phyloP scores from a whole-genome alignment of 768 basidiomycete species.

The Peribolospora kevripleyi region DNA sequence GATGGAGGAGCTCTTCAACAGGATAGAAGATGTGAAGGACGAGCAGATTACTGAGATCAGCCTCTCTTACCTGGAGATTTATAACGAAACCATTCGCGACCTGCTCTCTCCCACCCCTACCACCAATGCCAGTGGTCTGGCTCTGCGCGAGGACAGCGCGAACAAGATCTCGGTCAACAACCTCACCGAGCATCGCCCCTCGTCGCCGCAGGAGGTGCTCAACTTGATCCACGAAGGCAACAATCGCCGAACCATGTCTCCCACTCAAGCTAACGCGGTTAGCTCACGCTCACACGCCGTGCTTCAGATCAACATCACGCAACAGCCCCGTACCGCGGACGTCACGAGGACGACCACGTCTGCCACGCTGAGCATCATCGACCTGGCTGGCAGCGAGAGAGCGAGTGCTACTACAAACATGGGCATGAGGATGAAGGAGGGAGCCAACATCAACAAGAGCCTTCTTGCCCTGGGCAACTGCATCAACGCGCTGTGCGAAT shows the following conservation, averaged over 20 bases:
- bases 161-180: conserved; percentile 55
- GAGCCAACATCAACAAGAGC: conserved; percentile 97
- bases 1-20: conserved; percentile 87
- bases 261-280: conserved; percentile 86
- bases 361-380: conserved; percentile 89
- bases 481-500: conserved; percentile 93
- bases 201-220: conserved; percentile 75
- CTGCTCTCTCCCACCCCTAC: conserved; percentile 44
- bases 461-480: conserved; percentile 91
- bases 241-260: conserved; percentile 63
- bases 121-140: conserved; percentile 46
- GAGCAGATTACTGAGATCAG: conserved; percentile 47
- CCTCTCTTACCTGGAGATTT: conserved; percentile 93
- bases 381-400: conserved; percentile 88
- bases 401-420: conserved; percentile 91
- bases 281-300: conserved; percentile 96
- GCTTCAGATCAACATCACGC: conserved; percentile 76
- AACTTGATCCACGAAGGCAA: conserved; percentile 78
- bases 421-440: conserved; percentile 95
- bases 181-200: conserved; percentile 56
- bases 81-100: conserved; percentile 96
- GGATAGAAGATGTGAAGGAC: conserved; percentile 64
- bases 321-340: conserved; percentile 61
- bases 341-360: conserved; percentile 58
- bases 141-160: conserved; percentile 79